A percentile compares a stretch with the other conserved stretches of the same genome.
These are phyloP conservation scores for Odonthalia washingtoniensis DNA, from an alignment of 31 red algal genomes.

Conservation along the genomic window DNA sequence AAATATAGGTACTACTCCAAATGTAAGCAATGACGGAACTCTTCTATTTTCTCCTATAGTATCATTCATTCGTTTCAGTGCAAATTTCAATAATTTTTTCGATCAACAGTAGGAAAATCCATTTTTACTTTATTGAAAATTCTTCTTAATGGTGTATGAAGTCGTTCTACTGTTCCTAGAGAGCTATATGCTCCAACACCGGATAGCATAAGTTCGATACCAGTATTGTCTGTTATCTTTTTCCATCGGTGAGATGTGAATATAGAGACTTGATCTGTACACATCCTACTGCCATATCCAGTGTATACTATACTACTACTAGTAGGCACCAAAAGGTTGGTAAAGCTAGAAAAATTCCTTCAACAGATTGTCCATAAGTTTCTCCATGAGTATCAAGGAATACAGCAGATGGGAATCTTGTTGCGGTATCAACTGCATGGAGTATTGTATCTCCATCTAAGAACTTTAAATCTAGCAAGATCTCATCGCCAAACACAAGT, in stretches of 20 bases:
- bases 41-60: constrained; percentile 32
- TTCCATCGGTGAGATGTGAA: constrained; percentile 46
- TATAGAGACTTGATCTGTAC: constrained; percentile 24
- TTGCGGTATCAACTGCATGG: background rate
- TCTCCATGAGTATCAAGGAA: background rate
- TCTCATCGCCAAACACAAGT: background rate
- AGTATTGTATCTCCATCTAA: background rate
- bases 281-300: background rate
- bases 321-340: background rate
- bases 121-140: constrained; percentile 20
- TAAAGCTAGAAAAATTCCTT: background rate
- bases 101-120: too few species aligned
- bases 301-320: too few species aligned
- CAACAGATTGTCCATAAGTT: background rate
- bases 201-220: constrained; percentile 20
- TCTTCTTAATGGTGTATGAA: constrained; percentile 31
- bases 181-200: constrained; percentile 33
- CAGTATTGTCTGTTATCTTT: background rate
- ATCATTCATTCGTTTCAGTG: constrained; percentile 47
- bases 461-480: background rate
- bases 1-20: constrained; percentile 40
- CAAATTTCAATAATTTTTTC: background rate
- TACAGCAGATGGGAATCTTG: background rate
- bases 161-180: constrained; percentile 34
- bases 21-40: constrained; percentile 48